Evolutionary conservation across 805 yeast species (phyloP).

Genomic region (Wickerhamomyces chambardii): DNA sequence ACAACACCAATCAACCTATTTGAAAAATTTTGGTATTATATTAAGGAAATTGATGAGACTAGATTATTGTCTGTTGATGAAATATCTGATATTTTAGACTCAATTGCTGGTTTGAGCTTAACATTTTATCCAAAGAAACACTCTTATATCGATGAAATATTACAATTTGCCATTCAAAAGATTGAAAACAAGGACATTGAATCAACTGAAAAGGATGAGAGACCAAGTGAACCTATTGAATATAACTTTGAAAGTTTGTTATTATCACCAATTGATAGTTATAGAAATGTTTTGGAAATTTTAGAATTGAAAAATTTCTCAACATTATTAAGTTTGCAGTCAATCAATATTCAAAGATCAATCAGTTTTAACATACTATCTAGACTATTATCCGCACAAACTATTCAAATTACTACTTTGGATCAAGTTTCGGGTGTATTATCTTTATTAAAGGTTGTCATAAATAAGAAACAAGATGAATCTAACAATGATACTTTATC

Average conservation of each 20-base stretch:
- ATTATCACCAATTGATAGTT: constrained; percentile 38
- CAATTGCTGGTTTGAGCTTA: constrained; percentile 56
- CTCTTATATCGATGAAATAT: constrained; percentile 53
- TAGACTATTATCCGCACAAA: constrained; percentile 34
- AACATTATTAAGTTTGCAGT: constrained; percentile 45
- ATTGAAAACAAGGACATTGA: constrained; percentile 22
- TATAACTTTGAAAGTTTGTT: constrained; percentile 37
- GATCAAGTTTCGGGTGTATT: constrained; percentile 52
- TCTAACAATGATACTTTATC: constrained; percentile 22
- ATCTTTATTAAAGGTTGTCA: constrained; percentile 46
- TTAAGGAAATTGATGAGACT: constrained; percentile 40
- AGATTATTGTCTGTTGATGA: constrained; percentile 64
- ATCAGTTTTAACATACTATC: constrained; percentile 56
- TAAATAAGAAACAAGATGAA: constrained; percentile 23
- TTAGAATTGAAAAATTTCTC: constrained; percentile 40
- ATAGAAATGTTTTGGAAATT: constrained; percentile 18
- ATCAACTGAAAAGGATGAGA: constrained; percentile 8
- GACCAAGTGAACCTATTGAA: constrained; percentile 12
- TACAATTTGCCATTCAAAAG: constrained; percentile 38
- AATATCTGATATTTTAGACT: constrained; percentile 52
- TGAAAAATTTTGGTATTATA: constrained; percentile 57
- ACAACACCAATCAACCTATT: constrained; percentile 32
- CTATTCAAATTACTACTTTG: constrained; percentile 25
- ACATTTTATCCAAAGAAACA: constrained; percentile 56
- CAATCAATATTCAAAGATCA: constrained; percentile 39